Evolutionary conservation across 306 rosid genomes (phyloP).

Genomic region (Argentina anserina): DNA sequence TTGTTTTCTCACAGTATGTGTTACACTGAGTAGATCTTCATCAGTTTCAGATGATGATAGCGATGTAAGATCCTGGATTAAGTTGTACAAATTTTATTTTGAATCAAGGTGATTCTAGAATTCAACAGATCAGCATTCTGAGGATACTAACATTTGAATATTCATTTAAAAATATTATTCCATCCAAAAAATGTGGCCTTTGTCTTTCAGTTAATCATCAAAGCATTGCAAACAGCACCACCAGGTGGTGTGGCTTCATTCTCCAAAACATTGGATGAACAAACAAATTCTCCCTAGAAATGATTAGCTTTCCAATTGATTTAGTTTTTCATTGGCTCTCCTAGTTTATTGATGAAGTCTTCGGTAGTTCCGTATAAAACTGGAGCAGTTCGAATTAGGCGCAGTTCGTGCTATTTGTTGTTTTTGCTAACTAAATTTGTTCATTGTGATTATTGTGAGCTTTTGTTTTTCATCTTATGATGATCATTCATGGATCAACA

Average conservation of each 20-base stretch:
- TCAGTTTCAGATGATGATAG: background rate
- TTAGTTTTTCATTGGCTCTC: background rate
- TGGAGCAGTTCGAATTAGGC: background rate
- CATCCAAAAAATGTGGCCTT: background rate
- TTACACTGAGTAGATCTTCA: too few species aligned
- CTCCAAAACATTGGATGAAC: slow-evolving; percentile 6
- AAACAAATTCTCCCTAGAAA: background rate
- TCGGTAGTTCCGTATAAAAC: background rate
- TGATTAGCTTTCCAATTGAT: background rate
- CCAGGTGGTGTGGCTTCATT: slow-evolving; percentile 15
- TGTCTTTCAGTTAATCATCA: background rate
- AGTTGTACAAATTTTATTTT: too few species aligned
- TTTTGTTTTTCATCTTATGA: background rate
- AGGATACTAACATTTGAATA: background rate
- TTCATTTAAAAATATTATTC: background rate
- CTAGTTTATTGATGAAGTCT: background rate
- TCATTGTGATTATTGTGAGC: background rate
- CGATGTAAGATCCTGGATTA: background rate
- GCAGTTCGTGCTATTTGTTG: background rate
- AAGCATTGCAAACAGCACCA: slow-evolving; percentile 1
- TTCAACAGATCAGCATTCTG: background rate
- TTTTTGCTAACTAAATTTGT: background rate
- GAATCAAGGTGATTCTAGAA: background rate
- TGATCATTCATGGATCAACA: too few species aligned
- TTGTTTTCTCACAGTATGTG: too few species aligned